Conservation (phyloP, 495 filamentous ascomycete genomes). For the Aspergillus coremiiformis region DNA sequence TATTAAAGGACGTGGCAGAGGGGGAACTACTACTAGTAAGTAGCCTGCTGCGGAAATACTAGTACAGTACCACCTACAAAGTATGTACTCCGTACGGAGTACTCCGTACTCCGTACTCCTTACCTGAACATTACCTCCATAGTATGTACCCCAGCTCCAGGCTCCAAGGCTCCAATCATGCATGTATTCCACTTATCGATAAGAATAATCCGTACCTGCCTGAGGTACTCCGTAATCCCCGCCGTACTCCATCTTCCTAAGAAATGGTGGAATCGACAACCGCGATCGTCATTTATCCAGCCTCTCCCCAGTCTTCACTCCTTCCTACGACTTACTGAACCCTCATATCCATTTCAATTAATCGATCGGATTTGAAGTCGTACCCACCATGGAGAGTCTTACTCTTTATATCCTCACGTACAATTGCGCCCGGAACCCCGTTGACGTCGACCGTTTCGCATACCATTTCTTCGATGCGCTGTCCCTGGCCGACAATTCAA, state of each 20-base stretch:
- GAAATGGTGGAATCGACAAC: neutral
- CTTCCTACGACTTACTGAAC: neutral
- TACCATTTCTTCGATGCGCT: conserved; percentile 66
- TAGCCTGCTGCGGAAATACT: too few species aligned
- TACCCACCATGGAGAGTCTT: conserved; percentile 39
- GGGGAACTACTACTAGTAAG: too few species aligned
- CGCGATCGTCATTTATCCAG: neutral
- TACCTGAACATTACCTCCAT: too few species aligned
- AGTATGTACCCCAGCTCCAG: too few species aligned
- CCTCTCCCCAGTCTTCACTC: neutral
- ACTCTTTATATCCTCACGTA: conserved; percentile 74
- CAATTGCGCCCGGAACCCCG: conserved; percentile 70
- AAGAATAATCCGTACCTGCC: too few species aligned
- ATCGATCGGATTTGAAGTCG: neutral
- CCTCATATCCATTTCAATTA: neutral
- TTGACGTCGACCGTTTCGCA: conserved; percentile 59
- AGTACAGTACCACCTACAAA: too few species aligned
- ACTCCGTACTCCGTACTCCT: too few species aligned
- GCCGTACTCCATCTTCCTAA: too few species aligned
- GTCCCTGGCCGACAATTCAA: conserved; percentile 33
- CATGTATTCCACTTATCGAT: too few species aligned
- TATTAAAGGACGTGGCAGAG: conserved; percentile 52
- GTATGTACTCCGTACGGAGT: too few species aligned
- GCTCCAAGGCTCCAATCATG: too few species aligned
- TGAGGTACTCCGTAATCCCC: too few species aligned